Evolutionary conservation across 352 stramenopile species (phyloP), one percentile per base, ranked within the genome.

Genomic region (Albugo laibachii): DNA sequence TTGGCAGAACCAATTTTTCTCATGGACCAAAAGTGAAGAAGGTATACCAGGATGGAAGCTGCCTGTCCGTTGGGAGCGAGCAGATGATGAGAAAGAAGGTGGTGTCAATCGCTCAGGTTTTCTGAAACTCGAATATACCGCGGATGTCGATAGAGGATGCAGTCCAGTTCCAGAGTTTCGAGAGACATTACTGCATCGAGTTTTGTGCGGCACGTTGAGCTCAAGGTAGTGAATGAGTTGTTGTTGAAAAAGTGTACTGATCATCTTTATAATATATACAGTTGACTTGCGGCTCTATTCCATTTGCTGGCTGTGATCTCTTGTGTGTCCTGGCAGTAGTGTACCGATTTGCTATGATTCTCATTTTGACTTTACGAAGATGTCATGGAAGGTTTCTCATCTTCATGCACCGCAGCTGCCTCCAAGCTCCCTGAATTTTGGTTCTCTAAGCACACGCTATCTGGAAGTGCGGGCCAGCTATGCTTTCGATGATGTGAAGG

Each of bases 1-100:
- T 52, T 88, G 76, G 76, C 62, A 84, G 52, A 81, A 84, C 48
- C 73, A 88, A 57, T 75, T 59, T 46, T 88, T 84, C 50, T 58
- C 68, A 3, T 38, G 60, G 21, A 53, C 64, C 12, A 38, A 56
- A 12, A 68, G 65, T 1, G 76, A 85, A 45, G 56, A 63, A 11
- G 68, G 66, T 11, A 66, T 88, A 37, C 76, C 76, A 4, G 76
- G 76, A 18, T 88, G 76, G 76, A 81, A 88, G 47, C 54, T 88
- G 36, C 75, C 75, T 1, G 59, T 69, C 42, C 72, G 73, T 5
- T 88, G 75, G 75, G 73, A 83, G 47, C 81, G 83, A 44, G 16
- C 38, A 43, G 75, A 85, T 49, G 68, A 85, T 49, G 63, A 59
- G 20, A 76, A 80, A 21, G 65, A 75, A 40, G 43, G 50, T 24